Conservation (phyloP, 108 stramenopile genomes). For the Chaetoceros tenuissimus region DNA sequence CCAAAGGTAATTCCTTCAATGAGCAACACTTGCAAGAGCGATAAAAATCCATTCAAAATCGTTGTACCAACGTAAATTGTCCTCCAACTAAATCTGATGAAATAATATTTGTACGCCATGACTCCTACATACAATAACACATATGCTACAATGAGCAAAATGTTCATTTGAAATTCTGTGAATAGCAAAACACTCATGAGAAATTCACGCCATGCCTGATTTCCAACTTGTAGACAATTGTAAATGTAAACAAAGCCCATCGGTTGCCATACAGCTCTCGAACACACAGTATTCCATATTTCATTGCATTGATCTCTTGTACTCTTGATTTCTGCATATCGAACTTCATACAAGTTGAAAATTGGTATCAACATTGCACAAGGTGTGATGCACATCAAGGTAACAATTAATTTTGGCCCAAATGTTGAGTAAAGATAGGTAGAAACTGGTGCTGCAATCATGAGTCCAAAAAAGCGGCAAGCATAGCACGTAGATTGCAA, state of each 20-base stretch:
- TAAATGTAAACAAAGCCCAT: conserved; percentile 84
- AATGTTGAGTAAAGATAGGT: conserved; percentile 46
- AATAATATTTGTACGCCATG: conserved; percentile 72
- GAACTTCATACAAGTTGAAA: conserved; percentile 48
- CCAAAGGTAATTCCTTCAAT: conserved; percentile 77
- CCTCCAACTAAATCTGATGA: conserved; percentile 76
- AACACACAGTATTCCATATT: conserved; percentile 80
- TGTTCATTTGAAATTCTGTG: conserved; percentile 62
- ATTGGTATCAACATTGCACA: conserved; percentile 53
- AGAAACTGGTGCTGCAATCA: conserved; percentile 65
- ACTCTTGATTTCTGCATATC: conserved; percentile 30
- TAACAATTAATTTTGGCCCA: conserved; percentile 48
- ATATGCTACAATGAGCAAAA: conserved; percentile 53
- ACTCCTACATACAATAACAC: conserved; percentile 71
- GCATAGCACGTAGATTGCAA: conserved; percentile 76
- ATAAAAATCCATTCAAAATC: conserved; percentile 62
- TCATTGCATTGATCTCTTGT: conserved; percentile 65
- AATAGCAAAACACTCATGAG: conserved; percentile 55
- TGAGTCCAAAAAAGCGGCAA: conserved; percentile 74
- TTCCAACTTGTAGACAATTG: conserved; percentile 80
- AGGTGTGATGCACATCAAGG: conserved; percentile 53
- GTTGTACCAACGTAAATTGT: conserved; percentile 69
- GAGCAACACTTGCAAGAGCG: conserved; percentile 59
- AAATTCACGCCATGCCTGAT: conserved; percentile 79
- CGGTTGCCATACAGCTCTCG: conserved; percentile 79